Percentiles rank a stretch among this genome's conserved stretches.
Conservation (phyloP, 2,329 filamentous ascomycete genomes). For the Sodiomyces alkalinus region DNA sequence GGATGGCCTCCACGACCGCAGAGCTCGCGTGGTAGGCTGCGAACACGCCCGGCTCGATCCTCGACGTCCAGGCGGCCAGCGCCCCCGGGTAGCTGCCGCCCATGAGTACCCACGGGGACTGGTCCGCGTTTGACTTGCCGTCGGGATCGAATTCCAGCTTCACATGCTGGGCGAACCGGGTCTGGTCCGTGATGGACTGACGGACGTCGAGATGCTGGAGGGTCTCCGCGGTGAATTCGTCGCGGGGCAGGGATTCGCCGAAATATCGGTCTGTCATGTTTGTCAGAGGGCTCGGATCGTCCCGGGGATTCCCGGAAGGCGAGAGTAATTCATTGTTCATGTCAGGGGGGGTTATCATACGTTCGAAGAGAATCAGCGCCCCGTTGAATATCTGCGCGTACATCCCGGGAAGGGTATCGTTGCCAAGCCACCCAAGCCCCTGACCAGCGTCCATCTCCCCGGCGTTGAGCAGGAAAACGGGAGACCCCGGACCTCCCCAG, state of each 20-base stretch:
- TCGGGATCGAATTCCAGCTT: conserved; percentile 21
- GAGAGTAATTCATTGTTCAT: too few species aligned
- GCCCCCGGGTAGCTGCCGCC: conserved; percentile 37
- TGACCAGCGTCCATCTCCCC: too few species aligned
- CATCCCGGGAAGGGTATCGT: too few species aligned
- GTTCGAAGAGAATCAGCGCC: too few species aligned
- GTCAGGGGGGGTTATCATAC: too few species aligned
- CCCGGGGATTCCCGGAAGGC: not conserved
- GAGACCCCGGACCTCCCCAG: too few species aligned
- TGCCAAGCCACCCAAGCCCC: too few species aligned
- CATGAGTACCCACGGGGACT: conserved; percentile 34
- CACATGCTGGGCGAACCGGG: conserved; percentile 11
- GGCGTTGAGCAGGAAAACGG: too few species aligned
- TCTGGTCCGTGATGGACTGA: conserved; percentile 6
- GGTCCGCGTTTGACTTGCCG: conserved; percentile 15
- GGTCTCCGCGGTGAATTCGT: conserved; percentile 5
- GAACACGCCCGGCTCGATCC: conserved; percentile 29
- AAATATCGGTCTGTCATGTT: conserved; percentile 4
- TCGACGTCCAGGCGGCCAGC: conserved; percentile 30
- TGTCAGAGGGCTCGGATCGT: not conserved
- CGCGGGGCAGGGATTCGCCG: conserved; percentile 4
- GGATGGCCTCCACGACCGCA: conserved; percentile 29
- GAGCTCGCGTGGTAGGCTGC: conserved; percentile 35
- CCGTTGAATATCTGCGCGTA: too few species aligned
- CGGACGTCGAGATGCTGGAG: conserved; percentile 5